phyloP scores from a whole-genome alignment of 2,329 filamentous ascomycete species.

The Ophiostoma sp. region DNA sequence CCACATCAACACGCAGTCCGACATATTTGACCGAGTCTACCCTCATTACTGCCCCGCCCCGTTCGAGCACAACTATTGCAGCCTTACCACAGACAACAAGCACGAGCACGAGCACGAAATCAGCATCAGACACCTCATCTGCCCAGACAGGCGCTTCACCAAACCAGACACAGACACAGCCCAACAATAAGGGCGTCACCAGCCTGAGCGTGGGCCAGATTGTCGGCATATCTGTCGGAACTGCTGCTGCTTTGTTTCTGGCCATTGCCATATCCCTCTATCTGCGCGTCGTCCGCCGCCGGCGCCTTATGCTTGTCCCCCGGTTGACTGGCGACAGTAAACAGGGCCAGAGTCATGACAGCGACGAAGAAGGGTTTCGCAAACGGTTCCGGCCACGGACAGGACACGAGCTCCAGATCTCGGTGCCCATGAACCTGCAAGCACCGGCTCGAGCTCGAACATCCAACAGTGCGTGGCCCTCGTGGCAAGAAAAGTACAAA shows the following conservation, averaged over 20 bases:
- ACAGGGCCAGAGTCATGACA: not conserved
- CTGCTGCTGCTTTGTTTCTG: constrained; percentile 50
- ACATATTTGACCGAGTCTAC: not conserved
- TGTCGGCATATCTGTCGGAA: constrained; percentile 59
- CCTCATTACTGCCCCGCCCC: not conserved
- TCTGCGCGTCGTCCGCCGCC: constrained; percentile 38
- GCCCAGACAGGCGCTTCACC: not conserved
- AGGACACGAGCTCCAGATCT: constrained; percentile 43
- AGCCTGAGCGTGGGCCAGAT: constrained; percentile 34
- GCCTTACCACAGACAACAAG: not conserved
- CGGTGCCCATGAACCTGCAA: constrained; percentile 42
- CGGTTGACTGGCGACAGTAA: constrained; percentile 30
- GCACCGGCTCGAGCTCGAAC: constrained; percentile 27
- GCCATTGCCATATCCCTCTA: constrained; percentile 51
- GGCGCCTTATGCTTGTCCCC: constrained; percentile 37
- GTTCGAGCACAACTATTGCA: not conserved
- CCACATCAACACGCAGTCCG: not conserved
- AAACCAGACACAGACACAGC: constrained; percentile 29
- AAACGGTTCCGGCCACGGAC: constrained; percentile 25
- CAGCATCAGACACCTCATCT: constrained; percentile 34
- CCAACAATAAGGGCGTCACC: constrained; percentile 40
- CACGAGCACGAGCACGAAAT: not conserved
- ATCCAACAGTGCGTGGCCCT: not conserved
- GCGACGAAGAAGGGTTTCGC: constrained; percentile 40
- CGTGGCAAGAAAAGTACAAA: constrained; percentile 20